These are phyloP conservation scores for Umbelopsis sp. DNA, from an alignment of 371 early-diverging fungal genomes.

Conservation along the genomic window DNA sequence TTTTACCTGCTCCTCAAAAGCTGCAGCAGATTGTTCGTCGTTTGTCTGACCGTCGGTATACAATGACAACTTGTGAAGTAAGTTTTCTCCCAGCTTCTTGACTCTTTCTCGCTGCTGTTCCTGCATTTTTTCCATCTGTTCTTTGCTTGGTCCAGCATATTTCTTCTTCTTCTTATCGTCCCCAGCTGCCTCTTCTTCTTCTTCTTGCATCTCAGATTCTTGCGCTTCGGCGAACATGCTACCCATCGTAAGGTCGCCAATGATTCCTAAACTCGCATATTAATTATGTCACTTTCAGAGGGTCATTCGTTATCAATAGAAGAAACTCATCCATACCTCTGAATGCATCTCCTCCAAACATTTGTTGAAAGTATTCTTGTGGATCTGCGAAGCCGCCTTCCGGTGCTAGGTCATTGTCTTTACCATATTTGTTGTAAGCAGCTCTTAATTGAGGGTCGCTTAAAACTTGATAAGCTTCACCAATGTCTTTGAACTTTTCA, in stretches of 20 bases:
- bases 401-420: conserved; percentile 69
- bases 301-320: not conserved
- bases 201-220: conserved; percentile 22
- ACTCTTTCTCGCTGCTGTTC: conserved; percentile 72
- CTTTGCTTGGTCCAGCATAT: conserved; percentile 43
- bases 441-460: conserved; percentile 89
- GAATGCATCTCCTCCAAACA: conserved; percentile 96
- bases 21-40: conserved; percentile 47
- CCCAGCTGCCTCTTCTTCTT: conserved; percentile 8
- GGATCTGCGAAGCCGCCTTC: conserved; percentile 87
- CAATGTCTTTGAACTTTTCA: conserved; percentile 85
- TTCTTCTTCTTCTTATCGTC: conserved; percentile 25
- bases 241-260: conserved; percentile 52
- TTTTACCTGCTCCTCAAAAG: conserved; percentile 72
- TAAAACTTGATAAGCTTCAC: conserved; percentile 94
- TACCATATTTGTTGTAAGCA: conserved; percentile 89
- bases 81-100: conserved; percentile 71
- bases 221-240: conserved; percentile 47
- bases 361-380: conserved; percentile 89
- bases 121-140: conserved; percentile 62
- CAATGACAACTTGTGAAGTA: conserved; percentile 75
- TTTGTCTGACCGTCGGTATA: conserved; percentile 69
- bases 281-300: not conserved
- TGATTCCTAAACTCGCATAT: conserved; percentile 31
- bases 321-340: conserved; percentile 30